A percentile compares a stretch with the other conserved stretches of the same genome.
Evolutionary conservation across 305 asterid genomes (phyloP).

Genomic region (Rubia tinctorum): DNA sequence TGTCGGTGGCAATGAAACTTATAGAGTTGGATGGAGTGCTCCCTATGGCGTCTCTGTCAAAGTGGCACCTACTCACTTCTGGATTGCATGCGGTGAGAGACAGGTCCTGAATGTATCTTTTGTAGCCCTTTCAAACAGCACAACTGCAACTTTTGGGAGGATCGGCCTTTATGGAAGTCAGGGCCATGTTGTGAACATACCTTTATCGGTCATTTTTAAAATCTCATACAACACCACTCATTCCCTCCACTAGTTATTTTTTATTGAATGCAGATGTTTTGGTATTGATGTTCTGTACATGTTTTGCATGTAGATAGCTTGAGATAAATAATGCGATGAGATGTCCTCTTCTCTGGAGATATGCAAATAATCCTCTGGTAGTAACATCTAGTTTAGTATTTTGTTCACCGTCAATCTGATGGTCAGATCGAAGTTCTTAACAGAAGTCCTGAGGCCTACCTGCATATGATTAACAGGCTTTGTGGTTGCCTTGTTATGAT

Average conservation of each 20-base stretch:
- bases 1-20: conserved; percentile 69
- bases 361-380: conserved; percentile 6
- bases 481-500: too few species aligned
- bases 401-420: background rate
- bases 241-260: conserved; percentile 12
- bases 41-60: conserved; percentile 78
- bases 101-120: conserved; percentile 58
- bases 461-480: background rate
- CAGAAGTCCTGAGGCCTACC: background rate
- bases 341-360: background rate
- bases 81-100: conserved; percentile 55
- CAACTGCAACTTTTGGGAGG: conserved; percentile 81
- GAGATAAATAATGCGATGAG: background rate
- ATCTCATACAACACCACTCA: conserved; percentile 41
- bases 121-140: conserved; percentile 57
- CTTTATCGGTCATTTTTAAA: conserved; percentile 69
- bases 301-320: conserved; percentile 24
- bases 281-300: conserved; percentile 54
- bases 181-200: conserved; percentile 75
- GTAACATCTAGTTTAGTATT: conserved; percentile 5
- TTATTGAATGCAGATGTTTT: conserved; percentile 36
- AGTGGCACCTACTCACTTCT: conserved; percentile 67
- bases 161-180: conserved; percentile 75
- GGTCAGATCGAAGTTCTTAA: background rate
- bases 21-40: conserved; percentile 83